Evolutionary conservation across 176 grass and related monocot genomes (phyloP), one percentile per base, ranked within the genome.

Genomic region (Dendrocalamus sinicus): DNA sequence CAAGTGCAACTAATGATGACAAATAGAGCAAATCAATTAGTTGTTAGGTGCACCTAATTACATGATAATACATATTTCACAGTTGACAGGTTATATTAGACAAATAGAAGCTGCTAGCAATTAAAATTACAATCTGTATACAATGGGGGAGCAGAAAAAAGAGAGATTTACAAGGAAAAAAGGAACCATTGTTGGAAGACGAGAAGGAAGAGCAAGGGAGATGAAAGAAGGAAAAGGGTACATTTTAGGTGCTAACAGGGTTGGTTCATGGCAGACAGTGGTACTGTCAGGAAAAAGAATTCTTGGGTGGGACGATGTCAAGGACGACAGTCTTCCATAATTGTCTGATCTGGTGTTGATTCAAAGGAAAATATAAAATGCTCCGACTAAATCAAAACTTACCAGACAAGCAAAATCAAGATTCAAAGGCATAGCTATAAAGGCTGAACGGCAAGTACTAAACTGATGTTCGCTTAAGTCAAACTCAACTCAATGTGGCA

Each of bases 11-110:
- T 77, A 82, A 86, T 77, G 17, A 86, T 82, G 72, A 70, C 48
- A 85, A 75, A 81, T 53, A 61, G 63, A 51, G 57, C 13, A 48
- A 71, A n/a, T 39, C 19, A 71, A 77, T 86, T 82, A 82, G 53
- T 44, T 65, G 83, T 65, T 86, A 77, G 78, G 78, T 90, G 72
- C 54, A 64, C 72, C 62, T 69, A 81, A 74, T 80, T 85, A 76
- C 30, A 76, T 39, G 5, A 51, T 41, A 60, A 37, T n/a, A 67
- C 70, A 81, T 39, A 80, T 41, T 81, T 66, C 16, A 75, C 41
- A 61, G 61, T 39, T 7, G 6, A 51, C 62, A 50, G 11, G 22
- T 61, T 80, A 85, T 80, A 74, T 74, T 54, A 81, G 61, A 81
- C 52, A 80, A 43, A 76, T 8, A 57, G 67, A 70, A 64, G 9